These are phyloP conservation scores for Botrytis squamosa DNA, from an alignment of 2,329 filamentous ascomycete species.

Conservation along the genomic window DNA sequence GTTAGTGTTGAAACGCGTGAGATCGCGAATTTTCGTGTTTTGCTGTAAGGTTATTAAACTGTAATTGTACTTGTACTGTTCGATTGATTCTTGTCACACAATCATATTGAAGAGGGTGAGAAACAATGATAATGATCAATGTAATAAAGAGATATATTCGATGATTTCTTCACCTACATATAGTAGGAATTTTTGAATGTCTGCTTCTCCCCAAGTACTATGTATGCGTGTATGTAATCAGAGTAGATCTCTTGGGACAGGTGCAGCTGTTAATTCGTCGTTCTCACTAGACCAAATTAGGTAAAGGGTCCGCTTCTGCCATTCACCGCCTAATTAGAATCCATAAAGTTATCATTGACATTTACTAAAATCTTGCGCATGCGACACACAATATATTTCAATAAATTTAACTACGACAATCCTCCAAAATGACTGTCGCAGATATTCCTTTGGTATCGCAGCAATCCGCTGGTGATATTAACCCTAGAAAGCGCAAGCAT, in stretches of 20 bases:
- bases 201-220: background rate
- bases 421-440: conserved; percentile 12
- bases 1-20: conserved; percentile 1
- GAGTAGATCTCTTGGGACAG: background rate
- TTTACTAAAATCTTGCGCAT: conserved; percentile 3
- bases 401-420: background rate
- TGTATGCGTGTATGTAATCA: background rate
- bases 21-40: conserved; percentile 16
- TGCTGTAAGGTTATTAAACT: background rate
- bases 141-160: background rate
- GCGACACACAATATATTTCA: conserved; percentile 1
- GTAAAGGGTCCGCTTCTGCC: background rate
- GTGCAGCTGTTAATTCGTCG: background rate
- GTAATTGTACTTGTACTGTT: background rate
- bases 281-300: background rate
- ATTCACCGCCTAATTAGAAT: conserved; percentile 4
- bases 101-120: background rate
- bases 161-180: background rate
- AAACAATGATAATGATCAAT: background rate
- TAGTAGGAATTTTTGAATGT: background rate
- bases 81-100: background rate
- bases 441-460: conserved; percentile 38
- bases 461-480: conserved; percentile 22
- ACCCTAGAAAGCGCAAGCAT: conserved; percentile 37
- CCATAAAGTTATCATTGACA: background rate